phyloP scores from a whole-genome alignment of 2,329 filamentous ascomycete genomes.

The Ophiocordyceps camponoti-floridani region DNA sequence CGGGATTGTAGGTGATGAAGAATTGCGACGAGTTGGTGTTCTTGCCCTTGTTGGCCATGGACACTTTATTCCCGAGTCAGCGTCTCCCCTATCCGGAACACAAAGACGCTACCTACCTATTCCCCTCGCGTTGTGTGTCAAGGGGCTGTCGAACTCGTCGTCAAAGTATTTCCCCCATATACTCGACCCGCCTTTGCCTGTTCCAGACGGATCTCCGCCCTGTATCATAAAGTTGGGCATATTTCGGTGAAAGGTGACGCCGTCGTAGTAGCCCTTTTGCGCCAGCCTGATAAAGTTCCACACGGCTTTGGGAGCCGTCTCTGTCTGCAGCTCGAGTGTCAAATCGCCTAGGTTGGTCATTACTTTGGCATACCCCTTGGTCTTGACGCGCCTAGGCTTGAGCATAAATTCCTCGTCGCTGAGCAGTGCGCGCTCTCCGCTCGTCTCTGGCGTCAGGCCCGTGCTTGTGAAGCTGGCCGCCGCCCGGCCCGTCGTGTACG shows the following conservation, averaged over 20 bases:
- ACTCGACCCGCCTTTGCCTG: constrained; percentile 73
- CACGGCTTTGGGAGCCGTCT: constrained; percentile 79
- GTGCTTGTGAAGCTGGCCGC: constrained; percentile 94
- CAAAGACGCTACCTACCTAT: constrained; percentile 20
- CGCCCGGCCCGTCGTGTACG: constrained; percentile 77
- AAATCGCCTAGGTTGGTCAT: constrained; percentile 72
- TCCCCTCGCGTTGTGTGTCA: constrained; percentile 68
- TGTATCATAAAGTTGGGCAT: constrained; percentile 97
- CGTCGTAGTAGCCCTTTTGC: constrained; percentile 78
- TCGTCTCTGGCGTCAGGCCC: constrained; percentile 81
- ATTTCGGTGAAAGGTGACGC: constrained; percentile 76
- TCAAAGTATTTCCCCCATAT: constrained; percentile 91
- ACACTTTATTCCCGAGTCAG: constrained; percentile 17
- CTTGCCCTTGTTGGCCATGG: constrained; percentile 98
- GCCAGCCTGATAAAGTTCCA: constrained; percentile 91
- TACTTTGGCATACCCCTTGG: constrained; percentile 80
- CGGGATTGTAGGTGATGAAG: constrained; percentile 78
- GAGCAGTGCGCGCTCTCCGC: constrained; percentile 66
- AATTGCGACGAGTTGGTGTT: constrained; percentile 93
- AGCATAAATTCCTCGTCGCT: constrained; percentile 96
- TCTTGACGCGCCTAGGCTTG: constrained; percentile 72
- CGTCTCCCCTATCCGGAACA: not conserved
- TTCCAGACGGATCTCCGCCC: constrained; percentile 84
- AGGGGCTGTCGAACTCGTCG: constrained; percentile 81
- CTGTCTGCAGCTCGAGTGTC: constrained; percentile 77